Evolutionary conservation across 495 filamentous ascomycete species (phyloP), one percentile per base, ranked within the genome.

Genomic region (Annulohypoxylon maeteangense): DNA sequence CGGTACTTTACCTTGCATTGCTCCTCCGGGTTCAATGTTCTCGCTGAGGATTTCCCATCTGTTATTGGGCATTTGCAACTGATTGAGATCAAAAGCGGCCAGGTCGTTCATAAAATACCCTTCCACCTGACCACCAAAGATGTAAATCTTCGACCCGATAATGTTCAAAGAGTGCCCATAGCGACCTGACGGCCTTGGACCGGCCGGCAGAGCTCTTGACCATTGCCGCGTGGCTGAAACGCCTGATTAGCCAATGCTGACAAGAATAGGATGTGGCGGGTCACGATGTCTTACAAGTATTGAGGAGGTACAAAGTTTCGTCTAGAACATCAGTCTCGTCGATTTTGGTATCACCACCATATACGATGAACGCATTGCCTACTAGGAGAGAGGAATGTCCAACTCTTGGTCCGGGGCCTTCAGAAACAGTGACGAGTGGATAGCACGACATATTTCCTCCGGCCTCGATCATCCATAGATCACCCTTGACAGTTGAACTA

Each of bases 331-430:
- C 96, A 5, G 85, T 87, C 68, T 98, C 95, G 68, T 98, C 93
- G 74, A 96, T 89, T 81, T 98, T 98, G 23, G 96, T 99, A 78
- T 99, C 96, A 74, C 96, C 96, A 25, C 96, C 96, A 78, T 97
- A 99, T 12, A 99, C 95, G 71, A 99, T 99, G 75, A 98, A 99
- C 0, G 96, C 96, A 82, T 99, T 99, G 22, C 96, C 96, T 36
- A 98, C 96, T 7, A 99, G 84, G 77, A 99, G 85, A 83, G 93
- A 94, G 4, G 95, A 87, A 83, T 99, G 96, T 10, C 96, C 96
- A 36, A 99, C 96, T 82, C 96, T 87, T 2, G 96, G 95, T 4
- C 96, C 95, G 0, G 96, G 96, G 0, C 96, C 95, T 77, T 99
- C 95, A 20, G 92, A 91, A 1, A 92, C 95, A 0, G 96, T 98